Base-by-base conservation (phyloP, 345 rosid genomes). In the Psidium guajava region DNA sequence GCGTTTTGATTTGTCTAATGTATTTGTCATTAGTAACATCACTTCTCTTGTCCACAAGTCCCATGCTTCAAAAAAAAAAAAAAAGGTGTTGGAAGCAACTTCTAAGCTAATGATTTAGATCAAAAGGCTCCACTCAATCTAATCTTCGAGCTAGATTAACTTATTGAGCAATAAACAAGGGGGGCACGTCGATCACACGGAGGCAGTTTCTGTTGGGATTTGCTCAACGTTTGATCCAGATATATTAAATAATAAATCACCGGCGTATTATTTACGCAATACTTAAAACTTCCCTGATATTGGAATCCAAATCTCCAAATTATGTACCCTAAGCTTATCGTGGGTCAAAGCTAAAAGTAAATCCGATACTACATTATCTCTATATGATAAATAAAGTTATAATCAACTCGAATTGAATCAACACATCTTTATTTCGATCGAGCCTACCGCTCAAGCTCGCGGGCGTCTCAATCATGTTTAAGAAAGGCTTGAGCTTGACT, bases 391-490 rank as follows among this genome's bases (percentile, higher is more conserved):
- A 8, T 32, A 18, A 0, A 2, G 1, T 3, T 69, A 32, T 18
- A 32, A 69, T 32, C 11, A 1, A 64, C 4, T 69, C 6, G 11
- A 69, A 25, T 18, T 18, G 24, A 5, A 69, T 8, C 6, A 5
- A 69, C 6, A 2, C 0, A 0, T 7, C 1, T 69, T 69, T 32
- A 8, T 8, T 15, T 64, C 22, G 5, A 28, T 28, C 0, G 75
- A 28, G 42, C 75, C 28, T 15, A 61, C 3, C 6, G 21, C 3
- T 53, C 54, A 53, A 16, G 74, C 3, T 61, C 20, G 11, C 0
- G 42, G 21, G 13, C 21, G 6, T 64, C 77, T 4, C 42, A 8
- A 16, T 32, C 12, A 8, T 32, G 77, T 32, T 64, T 64, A 32
- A 64, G 6, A 16, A 64, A 1, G 5, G 24, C 3, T 69, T 18